A percentile compares a stretch with the other conserved stretches of the same genome.
These are phyloP conservation scores for Boletellus deceptivus DNA, from an alignment of 1,284 basidiomycete genomes.

Conservation along the genomic window DNA sequence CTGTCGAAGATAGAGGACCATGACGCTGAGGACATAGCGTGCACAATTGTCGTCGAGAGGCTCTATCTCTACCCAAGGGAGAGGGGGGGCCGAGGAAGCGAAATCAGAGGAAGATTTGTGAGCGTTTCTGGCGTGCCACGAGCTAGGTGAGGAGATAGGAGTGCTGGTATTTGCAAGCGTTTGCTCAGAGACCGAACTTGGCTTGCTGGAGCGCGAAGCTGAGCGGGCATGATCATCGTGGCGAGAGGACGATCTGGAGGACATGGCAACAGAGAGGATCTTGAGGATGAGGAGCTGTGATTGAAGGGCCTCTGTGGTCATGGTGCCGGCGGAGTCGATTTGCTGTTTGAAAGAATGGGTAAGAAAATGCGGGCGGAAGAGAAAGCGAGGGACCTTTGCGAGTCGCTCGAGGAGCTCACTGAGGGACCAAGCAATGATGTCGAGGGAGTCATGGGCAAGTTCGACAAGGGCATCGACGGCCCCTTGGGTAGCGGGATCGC, in stretches of 20 bases:
- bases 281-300: conserved; percentile 90
- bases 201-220: conserved; percentile 42
- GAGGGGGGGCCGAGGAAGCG: conserved; percentile 36
- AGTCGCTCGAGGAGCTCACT: conserved; percentile 74
- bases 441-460: conserved; percentile 70
- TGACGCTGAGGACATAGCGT: conserved; percentile 80
- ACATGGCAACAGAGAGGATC: conserved; percentile 75
- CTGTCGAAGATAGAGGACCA: conserved; percentile 80
- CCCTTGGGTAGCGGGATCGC: conserved; percentile 69
- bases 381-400: conserved; percentile 57
- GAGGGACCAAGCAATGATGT: conserved; percentile 78
- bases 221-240: conserved; percentile 40
- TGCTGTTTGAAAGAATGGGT: conserved; percentile 38
- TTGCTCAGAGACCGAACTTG: conserved; percentile 25
- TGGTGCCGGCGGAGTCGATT: conserved; percentile 49
- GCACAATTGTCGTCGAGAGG: conserved; percentile 85
- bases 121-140: conserved; percentile 32
- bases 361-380: neutral
- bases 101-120: conserved; percentile 41
- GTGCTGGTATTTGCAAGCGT: conserved; percentile 12
- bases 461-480: conserved; percentile 78
- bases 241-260: conserved; percentile 66
- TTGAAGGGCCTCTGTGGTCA: conserved; percentile 75
- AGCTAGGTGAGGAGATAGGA: conserved; percentile 14
- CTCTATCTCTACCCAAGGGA: conserved; percentile 63